These are phyloP conservation scores for Trichocomaceae sp. DNA, from an alignment of 2,329 filamentous ascomycete species.

Conservation along the genomic window DNA sequence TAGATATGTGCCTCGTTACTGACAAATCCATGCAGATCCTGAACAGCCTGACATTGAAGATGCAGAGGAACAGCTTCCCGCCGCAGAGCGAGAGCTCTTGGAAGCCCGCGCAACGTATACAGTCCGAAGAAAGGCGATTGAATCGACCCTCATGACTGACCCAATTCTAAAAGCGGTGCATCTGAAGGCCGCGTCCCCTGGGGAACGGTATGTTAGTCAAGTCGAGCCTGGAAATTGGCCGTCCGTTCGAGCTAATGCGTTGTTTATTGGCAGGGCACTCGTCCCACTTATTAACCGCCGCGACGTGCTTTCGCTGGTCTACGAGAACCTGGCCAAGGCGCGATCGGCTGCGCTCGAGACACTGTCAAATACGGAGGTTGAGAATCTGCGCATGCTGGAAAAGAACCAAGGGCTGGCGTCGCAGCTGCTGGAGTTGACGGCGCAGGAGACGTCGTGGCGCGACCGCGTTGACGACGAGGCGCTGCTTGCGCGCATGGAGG, in stretches of 20 bases:
- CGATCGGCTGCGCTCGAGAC: slow-evolving; percentile 48
- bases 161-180: slow-evolving; percentile 75
- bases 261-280: slow-evolving; percentile 49
- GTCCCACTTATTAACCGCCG: slow-evolving; percentile 60
- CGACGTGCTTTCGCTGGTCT: slow-evolving; percentile 58
- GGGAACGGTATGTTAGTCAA: slow-evolving; percentile 56
- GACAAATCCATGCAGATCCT: slow-evolving; percentile 19
- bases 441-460: slow-evolving; percentile 46
- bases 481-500: slow-evolving; percentile 50
- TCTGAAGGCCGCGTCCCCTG: slow-evolving; percentile 55
- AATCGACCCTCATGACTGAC: slow-evolving; percentile 63
- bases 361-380: slow-evolving; percentile 52
- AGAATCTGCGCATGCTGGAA: slow-evolving; percentile 50
- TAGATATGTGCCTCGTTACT: not conserved
- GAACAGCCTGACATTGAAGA: slow-evolving; percentile 43
- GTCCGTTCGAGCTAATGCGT: not conserved
- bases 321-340: slow-evolving; percentile 54
- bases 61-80: slow-evolving; percentile 45
- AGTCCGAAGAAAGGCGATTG: slow-evolving; percentile 61
- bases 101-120: slow-evolving; percentile 64
- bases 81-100: slow-evolving; percentile 59
- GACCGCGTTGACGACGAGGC: slow-evolving; percentile 50
- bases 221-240: not conserved
- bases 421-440: slow-evolving; percentile 57
- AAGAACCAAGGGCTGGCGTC: slow-evolving; percentile 59